These are phyloP conservation scores for Geotrichum ghanense DNA, from an alignment of 805 yeast genomes.

Conservation along the genomic window DNA sequence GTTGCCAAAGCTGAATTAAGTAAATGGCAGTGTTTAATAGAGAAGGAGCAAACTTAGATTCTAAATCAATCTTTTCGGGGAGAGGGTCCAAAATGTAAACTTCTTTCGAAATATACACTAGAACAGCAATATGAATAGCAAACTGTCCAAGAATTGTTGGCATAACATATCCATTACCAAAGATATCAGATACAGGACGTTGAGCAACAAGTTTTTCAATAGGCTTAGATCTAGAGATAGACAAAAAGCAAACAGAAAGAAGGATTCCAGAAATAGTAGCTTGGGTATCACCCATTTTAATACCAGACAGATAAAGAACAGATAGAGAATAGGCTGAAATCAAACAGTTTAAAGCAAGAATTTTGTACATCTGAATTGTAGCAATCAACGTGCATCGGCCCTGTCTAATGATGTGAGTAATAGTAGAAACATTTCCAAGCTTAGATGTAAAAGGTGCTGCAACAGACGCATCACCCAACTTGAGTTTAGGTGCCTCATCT, in stretches of 20 bases:
- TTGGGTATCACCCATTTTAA: conserved; percentile 96
- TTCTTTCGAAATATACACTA: conserved; percentile 72
- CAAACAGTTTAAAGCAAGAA: conserved; percentile 90
- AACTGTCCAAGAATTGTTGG: conserved; percentile 96
- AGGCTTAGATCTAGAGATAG: conserved; percentile 90
- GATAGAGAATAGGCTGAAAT: conserved; percentile 93
- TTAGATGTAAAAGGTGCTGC: conserved; percentile 99
- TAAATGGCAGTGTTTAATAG: conserved; percentile 93
- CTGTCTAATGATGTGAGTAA: conserved; percentile 88
- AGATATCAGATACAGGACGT: conserved; percentile 96
- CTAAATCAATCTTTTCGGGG: conserved; percentile 80
- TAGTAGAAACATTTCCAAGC: conserved; percentile 82
- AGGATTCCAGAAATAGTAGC: conserved; percentile 93
- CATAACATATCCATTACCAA: conserved; percentile 81
- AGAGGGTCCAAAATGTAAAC: conserved; percentile 87
- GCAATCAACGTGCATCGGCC: conserved; percentile 97
- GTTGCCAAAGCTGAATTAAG: conserved; percentile 87
- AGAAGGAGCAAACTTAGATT: conserved; percentile 79
- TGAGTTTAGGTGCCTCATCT: conserved; percentile 80
- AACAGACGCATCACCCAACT: conserved; percentile 96
- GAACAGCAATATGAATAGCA: conserved; percentile 77
- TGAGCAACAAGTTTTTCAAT: conserved; percentile 78
- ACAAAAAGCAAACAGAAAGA: conserved; percentile 86
- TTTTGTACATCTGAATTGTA: conserved; percentile 98
- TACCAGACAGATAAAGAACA: conserved; percentile 91